A percentile compares a stretch with the other conserved stretches of the same genome.
These are phyloP conservation scores for Buxus sempervirens DNA, from an alignment of 164 flowering plant species.

Conservation along the genomic window DNA sequence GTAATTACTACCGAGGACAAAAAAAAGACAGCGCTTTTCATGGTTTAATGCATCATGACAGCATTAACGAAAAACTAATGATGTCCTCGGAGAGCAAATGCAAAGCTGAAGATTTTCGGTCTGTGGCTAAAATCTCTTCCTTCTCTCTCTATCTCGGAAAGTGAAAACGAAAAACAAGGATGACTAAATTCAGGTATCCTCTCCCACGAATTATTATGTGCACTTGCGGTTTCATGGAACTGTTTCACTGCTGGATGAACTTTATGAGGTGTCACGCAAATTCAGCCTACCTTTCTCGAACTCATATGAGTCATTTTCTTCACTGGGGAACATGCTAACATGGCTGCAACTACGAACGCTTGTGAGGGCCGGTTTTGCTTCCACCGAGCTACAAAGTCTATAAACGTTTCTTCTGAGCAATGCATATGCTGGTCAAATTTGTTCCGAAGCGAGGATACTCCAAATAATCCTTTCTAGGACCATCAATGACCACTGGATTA, in stretches of 20 bases:
- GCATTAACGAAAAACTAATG: not conserved
- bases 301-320: constrained; percentile 13
- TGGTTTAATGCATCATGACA: not conserved
- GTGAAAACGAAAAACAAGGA: not conserved
- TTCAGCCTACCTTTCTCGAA: constrained; percentile 17
- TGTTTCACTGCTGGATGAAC: not conserved
- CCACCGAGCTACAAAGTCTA: too few relatives aligned
- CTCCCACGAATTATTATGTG: not conserved
- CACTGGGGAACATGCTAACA: constrained; percentile 28
- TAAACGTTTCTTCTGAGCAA: too few relatives aligned
- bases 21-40: too few relatives aligned
- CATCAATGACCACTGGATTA: too few relatives aligned
- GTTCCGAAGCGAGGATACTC: too few relatives aligned
- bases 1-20: too few relatives aligned
- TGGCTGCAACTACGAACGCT: constrained; percentile 1
- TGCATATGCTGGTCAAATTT: too few relatives aligned
- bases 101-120: not conserved
- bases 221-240: too few relatives aligned
- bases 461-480: too few relatives aligned
- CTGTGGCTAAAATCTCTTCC: not conserved
- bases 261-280: constrained; percentile 10
- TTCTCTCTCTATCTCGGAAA: not conserved
- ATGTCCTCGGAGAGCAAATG: not conserved
- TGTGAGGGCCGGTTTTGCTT: too few relatives aligned
- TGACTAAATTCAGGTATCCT: not conserved